Percentiles rank a stretch among this genome's conserved stretches.
phyloP scores from a whole-genome alignment of 2,329 filamentous ascomycete species.

The Colletotrichum salicis region DNA sequence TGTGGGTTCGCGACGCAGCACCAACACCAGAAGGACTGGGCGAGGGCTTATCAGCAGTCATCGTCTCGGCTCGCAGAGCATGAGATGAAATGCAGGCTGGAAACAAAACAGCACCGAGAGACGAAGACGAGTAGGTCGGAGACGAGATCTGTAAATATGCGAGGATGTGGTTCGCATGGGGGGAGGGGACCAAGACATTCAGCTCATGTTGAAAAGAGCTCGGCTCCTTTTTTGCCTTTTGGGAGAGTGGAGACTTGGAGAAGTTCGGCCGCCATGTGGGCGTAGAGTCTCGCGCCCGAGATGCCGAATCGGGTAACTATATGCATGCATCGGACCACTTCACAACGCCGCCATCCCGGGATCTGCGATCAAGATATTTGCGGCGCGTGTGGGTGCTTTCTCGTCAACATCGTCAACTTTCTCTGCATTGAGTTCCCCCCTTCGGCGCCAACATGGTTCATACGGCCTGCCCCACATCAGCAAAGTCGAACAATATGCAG shows the following conservation, averaged over 20 bases:
- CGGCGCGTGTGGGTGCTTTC: not conserved
- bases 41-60: conserved; percentile 9
- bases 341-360: not conserved
- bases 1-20: conserved; percentile 36
- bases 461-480: not conserved
- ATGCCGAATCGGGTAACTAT: conserved; percentile 16
- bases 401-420: not conserved
- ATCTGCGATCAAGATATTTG: not conserved
- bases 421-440: not conserved
- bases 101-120: not conserved
- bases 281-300: conserved; percentile 11
- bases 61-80: not conserved
- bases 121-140: not conserved
- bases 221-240: not conserved
- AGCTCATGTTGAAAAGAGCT: not conserved
- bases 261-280: not conserved
- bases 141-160: not conserved
- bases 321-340: not conserved
- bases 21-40: not conserved
- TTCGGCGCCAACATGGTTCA: not conserved
- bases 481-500: not conserved
- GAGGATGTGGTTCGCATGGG: no score
- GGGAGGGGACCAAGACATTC: no score
- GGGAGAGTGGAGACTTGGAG: conserved; percentile 2
- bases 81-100: not conserved